Evolutionary conservation across 371 early-diverging fungal species (phyloP).

Genomic region (Phascolomyces articulosus): DNA sequence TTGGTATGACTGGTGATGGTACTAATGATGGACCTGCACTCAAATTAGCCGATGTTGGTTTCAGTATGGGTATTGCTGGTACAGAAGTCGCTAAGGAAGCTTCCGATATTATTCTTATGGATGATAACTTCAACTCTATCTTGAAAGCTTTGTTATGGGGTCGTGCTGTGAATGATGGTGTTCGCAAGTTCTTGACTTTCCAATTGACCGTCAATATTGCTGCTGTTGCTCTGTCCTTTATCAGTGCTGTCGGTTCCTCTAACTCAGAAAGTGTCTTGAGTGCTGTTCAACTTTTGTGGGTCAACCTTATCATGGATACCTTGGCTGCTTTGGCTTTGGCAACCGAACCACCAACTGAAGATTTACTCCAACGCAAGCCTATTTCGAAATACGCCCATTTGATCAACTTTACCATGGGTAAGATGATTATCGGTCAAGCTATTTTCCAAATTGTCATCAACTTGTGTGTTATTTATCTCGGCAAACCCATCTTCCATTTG

Average conservation of each 20-base stretch:
- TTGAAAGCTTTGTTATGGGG: constrained; percentile 95
- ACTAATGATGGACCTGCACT: constrained; percentile 98
- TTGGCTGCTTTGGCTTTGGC: constrained; percentile 97
- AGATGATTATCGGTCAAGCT: constrained; percentile 90
- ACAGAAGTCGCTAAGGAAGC: constrained; percentile 98
- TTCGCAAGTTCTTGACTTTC: constrained; percentile 96
- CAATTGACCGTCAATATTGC: constrained; percentile 95
- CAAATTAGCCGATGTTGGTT: constrained; percentile 96
- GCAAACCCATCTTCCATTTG: constrained; percentile 69
- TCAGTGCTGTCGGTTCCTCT: constrained; percentile 87
- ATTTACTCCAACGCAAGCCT: constrained; percentile 82
- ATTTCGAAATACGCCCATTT: constrained; percentile 78
- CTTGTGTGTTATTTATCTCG: constrained; percentile 60
- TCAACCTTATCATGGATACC: constrained; percentile 98
- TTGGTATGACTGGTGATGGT: constrained; percentile 97
- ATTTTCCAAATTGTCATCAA: constrained; percentile 81
- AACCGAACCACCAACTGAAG: constrained; percentile 95
- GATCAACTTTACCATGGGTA: constrained; percentile 88
- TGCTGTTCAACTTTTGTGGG: constrained; percentile 98
- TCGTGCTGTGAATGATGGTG: constrained; percentile 91
- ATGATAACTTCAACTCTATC: constrained; percentile 93
- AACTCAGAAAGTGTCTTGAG: constrained; percentile 96
- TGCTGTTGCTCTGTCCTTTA: constrained; percentile 85
- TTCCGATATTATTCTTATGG: constrained; percentile 92
- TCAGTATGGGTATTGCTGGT: constrained; percentile 97